These are phyloP conservation scores for Ilyonectria mors-panacis DNA, from an alignment of 2,329 filamentous ascomycete genomes.

Conservation along the genomic window DNA sequence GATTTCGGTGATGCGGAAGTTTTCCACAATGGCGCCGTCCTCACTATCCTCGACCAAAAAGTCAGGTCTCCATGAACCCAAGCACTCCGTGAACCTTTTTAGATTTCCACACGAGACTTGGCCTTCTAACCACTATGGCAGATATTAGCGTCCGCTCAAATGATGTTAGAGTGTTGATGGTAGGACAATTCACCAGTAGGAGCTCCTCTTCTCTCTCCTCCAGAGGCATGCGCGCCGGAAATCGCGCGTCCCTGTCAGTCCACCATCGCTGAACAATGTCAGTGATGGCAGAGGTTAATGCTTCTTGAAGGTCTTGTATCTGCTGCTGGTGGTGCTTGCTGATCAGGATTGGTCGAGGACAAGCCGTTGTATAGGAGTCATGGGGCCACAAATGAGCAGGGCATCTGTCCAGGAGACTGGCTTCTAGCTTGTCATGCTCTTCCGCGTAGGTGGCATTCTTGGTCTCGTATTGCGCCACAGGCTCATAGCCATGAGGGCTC, in stretches of 20 bases:
- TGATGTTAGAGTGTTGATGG: background rate
- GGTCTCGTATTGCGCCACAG: constrained; percentile 7
- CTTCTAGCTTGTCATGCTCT: constrained; percentile 39
- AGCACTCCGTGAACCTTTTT: constrained; percentile 37
- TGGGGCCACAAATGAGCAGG: constrained; percentile 49
- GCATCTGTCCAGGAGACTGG: constrained; percentile 41
- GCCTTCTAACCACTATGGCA: constrained; percentile 48
- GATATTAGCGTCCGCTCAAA: background rate
- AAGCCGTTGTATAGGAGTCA: constrained; percentile 45
- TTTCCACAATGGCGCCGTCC: constrained; percentile 34
- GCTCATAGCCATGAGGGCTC: constrained; percentile 16
- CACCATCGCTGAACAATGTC: constrained; percentile 59
- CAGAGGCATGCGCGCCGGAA: constrained; percentile 54
- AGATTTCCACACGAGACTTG: constrained; percentile 47
- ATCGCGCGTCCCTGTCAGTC: constrained; percentile 49
- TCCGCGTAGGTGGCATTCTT: constrained; percentile 18
- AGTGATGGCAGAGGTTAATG: constrained; percentile 51
- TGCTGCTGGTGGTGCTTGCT: constrained; percentile 49
- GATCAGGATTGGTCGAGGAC: constrained; percentile 55
- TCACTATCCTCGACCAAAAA: constrained; percentile 54
- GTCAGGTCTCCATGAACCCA: constrained; percentile 57
- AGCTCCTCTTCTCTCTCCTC: constrained; percentile 50
- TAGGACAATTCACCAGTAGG: constrained; percentile 41
- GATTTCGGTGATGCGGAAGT: constrained; percentile 57
- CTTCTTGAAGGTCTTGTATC: constrained; percentile 49